phyloP scores from a whole-genome alignment of 1,284 basidiomycete genomes.

The Thelephora terrestris region DNA sequence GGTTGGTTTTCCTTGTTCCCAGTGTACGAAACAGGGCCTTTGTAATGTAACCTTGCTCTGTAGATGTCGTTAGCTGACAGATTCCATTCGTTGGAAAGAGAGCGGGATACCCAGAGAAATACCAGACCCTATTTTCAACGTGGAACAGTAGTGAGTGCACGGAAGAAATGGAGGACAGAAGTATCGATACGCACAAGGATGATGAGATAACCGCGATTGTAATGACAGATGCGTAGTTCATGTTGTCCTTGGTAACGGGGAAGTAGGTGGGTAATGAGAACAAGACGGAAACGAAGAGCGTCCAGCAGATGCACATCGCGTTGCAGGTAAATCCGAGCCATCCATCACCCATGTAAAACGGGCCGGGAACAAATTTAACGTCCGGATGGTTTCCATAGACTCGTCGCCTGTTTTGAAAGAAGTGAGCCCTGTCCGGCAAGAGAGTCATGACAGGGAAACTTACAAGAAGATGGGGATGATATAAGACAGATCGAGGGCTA shows the following conservation, averaged over 20 bases:
- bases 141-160: too few relatives aligned
- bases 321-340: conserved; percentile 58
- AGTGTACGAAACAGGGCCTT: not conserved
- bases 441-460: conserved; percentile 7
- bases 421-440: not conserved
- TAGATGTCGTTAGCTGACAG: not conserved
- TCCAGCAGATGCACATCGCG: conserved; percentile 50
- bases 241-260: conserved; percentile 62
- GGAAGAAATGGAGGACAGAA: not conserved
- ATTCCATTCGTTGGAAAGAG: not conserved
- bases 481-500: conserved; percentile 64
- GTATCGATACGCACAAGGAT: conserved; percentile 19
- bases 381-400: conserved; percentile 75
- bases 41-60: not conserved
- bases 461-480: conserved; percentile 62
- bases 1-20: too few relatives aligned
- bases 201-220: conserved; percentile 27
- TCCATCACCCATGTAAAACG: conserved; percentile 78
- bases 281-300: conserved; percentile 56
- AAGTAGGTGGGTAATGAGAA: conserved; percentile 62
- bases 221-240: conserved; percentile 67
- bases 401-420: conserved; percentile 35
- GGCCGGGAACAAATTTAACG: conserved; percentile 79
- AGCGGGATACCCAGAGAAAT: not conserved
- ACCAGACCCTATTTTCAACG: not conserved